Percentiles rank a stretch among this genome's conserved stretches.
Evolutionary conservation across 768 basidiomycete species (phyloP).

Genomic region (Tulasnella sp.): DNA sequence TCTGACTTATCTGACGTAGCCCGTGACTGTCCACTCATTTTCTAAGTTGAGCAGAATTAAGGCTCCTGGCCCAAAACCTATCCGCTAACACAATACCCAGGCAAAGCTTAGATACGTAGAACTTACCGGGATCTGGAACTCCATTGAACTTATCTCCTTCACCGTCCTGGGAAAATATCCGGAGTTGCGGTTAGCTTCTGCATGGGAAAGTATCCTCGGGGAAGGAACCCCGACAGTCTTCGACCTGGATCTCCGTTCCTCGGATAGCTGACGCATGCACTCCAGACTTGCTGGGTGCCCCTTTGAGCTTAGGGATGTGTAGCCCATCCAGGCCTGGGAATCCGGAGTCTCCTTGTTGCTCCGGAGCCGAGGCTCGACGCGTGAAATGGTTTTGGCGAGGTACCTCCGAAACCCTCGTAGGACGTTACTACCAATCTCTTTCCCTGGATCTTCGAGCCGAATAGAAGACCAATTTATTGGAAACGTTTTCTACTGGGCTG

Average conservation of each 20-base stretch:
- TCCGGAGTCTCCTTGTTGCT: not conserved
- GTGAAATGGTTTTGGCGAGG: not conserved
- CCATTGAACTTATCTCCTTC: conserved; percentile 3
- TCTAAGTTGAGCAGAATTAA: not conserved
- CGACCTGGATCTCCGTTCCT: not conserved
- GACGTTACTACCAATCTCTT: not conserved
- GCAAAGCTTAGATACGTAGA: not conserved
- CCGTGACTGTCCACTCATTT: not conserved
- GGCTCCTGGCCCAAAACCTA: not conserved
- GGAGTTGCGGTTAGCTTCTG: not conserved
- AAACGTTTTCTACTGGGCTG: not conserved
- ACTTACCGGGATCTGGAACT: not conserved
- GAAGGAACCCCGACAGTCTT: not conserved
- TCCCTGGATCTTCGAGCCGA: not conserved
- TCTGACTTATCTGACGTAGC: not conserved
- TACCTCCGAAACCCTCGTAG: not conserved
- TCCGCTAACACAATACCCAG: not conserved
- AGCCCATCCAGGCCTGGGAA: not conserved
- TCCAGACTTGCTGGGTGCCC: not conserved
- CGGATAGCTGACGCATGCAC: not conserved
- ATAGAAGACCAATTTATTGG: not conserved
- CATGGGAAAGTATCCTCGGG: not conserved
- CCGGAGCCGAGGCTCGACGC: not conserved
- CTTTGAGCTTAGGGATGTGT: not conserved
- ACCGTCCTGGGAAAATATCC: not conserved